Base-by-base conservation (phyloP, 345 rosid genomes). In the Corchorus olitorius region DNA sequence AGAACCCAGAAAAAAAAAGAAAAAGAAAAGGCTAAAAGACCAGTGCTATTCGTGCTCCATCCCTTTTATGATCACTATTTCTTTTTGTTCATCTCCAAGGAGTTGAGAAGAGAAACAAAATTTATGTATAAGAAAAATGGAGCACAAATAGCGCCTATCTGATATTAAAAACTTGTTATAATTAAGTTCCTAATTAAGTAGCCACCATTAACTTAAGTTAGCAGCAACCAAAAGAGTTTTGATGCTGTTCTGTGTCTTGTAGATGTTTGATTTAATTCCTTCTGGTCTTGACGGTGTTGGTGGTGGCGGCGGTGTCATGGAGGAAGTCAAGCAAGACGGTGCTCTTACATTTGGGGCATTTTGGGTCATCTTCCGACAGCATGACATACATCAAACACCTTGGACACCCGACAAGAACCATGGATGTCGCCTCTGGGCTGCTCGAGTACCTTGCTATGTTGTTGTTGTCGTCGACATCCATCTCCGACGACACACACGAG, bases 331-430 rank as follows among this genome's bases (percentile, higher is more conserved):
- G 93, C 82, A 93, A 87, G 59, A 93, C 97, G 17, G 97, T 88
- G 84, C 97, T 90, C 90, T 93, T 90, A 87, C 98, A 93, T 83
- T 86, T 90, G 61, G 93, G 98, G 81, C 98, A 93, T 77, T 85
- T 90, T 70, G 97, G 93, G 63, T 90, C 92, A 27, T 88, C 90
- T 79, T 91, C 91, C 0, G 98, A 88, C 27, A 93, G 88, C 98
- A 93, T 91, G n/a, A 93, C 94, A 72, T 93, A 93, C 97, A 93
- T 92, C 72, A 90, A 89, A 83, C 98, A 93, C 75, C 97, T 84
- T 19, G 98, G 98, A 60, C 98, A 93, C 0, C 98, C 99, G 3
- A 92, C 98, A 10, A 96, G 93, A 62, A 94, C 85, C 99, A 96
- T 96, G 45, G 98, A 91, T 0, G 93, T 85, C 11, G 97, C 85